phyloP scores from a whole-genome alignment of 768 basidiomycete species.

The Panaeolus cyanescens region DNA sequence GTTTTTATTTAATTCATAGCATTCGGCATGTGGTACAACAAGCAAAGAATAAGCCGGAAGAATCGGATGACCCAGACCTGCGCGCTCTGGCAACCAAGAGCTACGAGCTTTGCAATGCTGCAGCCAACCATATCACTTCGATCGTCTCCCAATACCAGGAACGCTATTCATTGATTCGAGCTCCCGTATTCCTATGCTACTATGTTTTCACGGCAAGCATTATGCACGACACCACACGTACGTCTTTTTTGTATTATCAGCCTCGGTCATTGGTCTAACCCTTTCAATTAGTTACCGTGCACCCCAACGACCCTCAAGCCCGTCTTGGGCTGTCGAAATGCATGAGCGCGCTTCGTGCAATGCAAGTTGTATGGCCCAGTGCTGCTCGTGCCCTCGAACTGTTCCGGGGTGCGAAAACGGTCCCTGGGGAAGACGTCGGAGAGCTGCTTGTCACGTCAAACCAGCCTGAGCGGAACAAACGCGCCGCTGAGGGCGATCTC shows the following conservation, averaged over 20 bases:
- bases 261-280: background rate
- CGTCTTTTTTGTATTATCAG: constrained; percentile 27
- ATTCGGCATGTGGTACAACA: constrained; percentile 40
- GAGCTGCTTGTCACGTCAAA: background rate
- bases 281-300: constrained; percentile 51
- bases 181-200: constrained; percentile 73
- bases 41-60: constrained; percentile 41
- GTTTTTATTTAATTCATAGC: constrained; percentile 25
- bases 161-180: constrained; percentile 59
- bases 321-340: constrained; percentile 63
- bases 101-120: constrained; percentile 73
- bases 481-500: constrained; percentile 55
- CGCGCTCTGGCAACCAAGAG: constrained; percentile 59
- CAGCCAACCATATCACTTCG: constrained; percentile 78
- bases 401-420: constrained; percentile 62
- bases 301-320: constrained; percentile 72
- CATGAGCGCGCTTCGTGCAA: constrained; percentile 63
- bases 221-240: constrained; percentile 76
- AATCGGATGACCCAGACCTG: constrained; percentile 52
- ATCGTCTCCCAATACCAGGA: constrained; percentile 66
- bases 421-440: constrained; percentile 14
- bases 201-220: constrained; percentile 81
- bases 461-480: constrained; percentile 48
- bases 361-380: constrained; percentile 76
- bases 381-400: constrained; percentile 76